Evolutionary conservation across 2,329 filamentous ascomycete genomes (phyloP), one percentile per base, ranked within the genome.

Genomic region (Hirsutella rhossiliensis): DNA sequence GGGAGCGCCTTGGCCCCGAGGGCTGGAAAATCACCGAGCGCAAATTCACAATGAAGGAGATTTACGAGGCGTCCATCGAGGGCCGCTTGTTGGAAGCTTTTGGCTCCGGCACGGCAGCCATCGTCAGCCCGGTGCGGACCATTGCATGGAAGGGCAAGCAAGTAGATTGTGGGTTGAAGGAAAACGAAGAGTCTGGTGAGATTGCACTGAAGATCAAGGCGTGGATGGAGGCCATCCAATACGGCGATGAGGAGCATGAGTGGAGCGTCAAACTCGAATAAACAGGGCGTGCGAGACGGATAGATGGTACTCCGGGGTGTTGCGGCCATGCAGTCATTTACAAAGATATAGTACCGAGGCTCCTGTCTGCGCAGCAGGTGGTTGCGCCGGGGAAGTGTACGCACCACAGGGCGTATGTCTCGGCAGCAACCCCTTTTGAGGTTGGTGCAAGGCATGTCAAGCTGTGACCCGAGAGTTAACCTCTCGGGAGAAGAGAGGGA

Each of bases 151-250:
- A 80, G 65, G 88, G 84, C 43, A 71, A 84, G 56, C 61, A 84
- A 49, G 80, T 98, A 27, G 75, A 86, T 56, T 96, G 92, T 62
- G 90, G 89, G 4, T 68, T 98, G 52, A 77, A 76, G 61, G 80
- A 85, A 53, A 71, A 78, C 40, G 77, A 94, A 64, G 90, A 98
- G 70, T 88, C 87, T 11, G 92, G 92, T 38, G 83, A 89, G 58
- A 73, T 97, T 56, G 84, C 92, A 11, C 68, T 79, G 56, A 78
- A 77, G 64, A 89, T 98, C 82, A 94, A 95, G 78, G 78, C 83
- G 56, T 98, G 92, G 92, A 96, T 98, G 50, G 89, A 94, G 70
- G 82, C 71, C 27, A 89, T 94, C 54, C 90, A 97, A 69, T 96
- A 97, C 61, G 92, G 92, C 50, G 89, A 96, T 51, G 84, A 90